phyloP scores from a whole-genome alignment of 2,329 filamentous ascomycete species.

The Hypoxylon sp. region DNA sequence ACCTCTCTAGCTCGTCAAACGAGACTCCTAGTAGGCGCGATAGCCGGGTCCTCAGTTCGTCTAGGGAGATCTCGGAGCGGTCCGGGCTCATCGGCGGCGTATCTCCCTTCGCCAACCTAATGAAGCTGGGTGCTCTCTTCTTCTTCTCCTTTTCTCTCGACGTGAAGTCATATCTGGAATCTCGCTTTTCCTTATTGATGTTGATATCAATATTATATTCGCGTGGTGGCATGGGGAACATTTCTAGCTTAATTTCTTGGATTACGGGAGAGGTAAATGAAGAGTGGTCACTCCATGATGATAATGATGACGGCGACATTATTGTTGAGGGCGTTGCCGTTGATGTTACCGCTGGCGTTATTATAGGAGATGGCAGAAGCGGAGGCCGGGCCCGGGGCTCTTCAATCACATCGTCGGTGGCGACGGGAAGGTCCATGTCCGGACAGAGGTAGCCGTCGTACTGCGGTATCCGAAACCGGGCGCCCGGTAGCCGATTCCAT shows the following conservation, averaged over 20 bases:
- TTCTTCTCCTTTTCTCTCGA: constrained; percentile 1
- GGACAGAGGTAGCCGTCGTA: constrained; percentile 51
- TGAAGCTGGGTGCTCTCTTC: constrained; percentile 16
- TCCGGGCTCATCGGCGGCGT: constrained; percentile 29
- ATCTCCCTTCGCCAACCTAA: constrained; percentile 17
- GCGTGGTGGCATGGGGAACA: constrained; percentile 39
- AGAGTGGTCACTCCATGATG: not conserved
- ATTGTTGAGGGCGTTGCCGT: constrained; percentile 5
- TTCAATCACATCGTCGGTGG: constrained; percentile 48
- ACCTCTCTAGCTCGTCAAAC: constrained; percentile 50
- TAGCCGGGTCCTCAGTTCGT: constrained; percentile 53
- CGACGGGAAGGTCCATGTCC: constrained; percentile 49
- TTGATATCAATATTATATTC: not conserved
- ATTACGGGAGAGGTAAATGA: constrained; percentile 5
- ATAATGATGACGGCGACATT: not conserved
- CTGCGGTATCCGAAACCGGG: constrained; percentile 52
- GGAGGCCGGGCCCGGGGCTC: constrained; percentile 40
- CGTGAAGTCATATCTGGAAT: not conserved
- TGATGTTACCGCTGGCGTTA: constrained; percentile 6
- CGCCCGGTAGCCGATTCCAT: constrained; percentile 50
- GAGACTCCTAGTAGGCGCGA: constrained; percentile 53
- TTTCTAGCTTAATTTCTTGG: constrained; percentile 17
- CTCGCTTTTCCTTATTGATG: constrained; percentile 9
- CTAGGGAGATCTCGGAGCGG: constrained; percentile 51
- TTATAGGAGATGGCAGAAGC: constrained; percentile 22